phyloP scores from a whole-genome alignment of 305 asterid genomes.

The Fraxinus paxiana region DNA sequence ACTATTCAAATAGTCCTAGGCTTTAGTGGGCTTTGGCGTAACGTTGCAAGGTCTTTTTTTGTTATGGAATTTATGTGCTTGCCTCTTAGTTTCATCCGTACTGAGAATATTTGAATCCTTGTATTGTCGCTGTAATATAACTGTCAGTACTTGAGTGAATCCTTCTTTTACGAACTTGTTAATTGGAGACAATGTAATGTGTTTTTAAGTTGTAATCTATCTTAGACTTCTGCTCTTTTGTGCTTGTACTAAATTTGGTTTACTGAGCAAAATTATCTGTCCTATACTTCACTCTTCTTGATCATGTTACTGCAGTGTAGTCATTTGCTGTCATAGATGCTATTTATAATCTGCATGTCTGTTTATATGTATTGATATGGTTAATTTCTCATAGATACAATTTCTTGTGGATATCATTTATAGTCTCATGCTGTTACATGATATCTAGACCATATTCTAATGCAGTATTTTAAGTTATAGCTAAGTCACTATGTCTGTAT shows the following conservation, averaged over 20 bases:
- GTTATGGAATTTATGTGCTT: background rate
- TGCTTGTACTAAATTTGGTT: background rate
- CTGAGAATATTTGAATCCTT: background rate
- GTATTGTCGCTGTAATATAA: background rate
- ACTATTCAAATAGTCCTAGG: constrained; percentile 82
- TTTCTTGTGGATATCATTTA: background rate
- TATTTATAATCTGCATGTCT: background rate
- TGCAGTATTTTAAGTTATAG: constrained; percentile 22
- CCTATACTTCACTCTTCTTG: background rate
- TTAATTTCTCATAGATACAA: background rate
- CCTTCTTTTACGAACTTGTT: background rate
- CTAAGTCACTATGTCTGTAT: constrained; percentile 27
- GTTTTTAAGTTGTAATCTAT: background rate
- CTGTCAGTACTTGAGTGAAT: background rate
- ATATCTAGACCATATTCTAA: background rate
- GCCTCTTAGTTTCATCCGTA: background rate
- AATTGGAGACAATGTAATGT: background rate
- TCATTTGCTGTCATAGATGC: background rate
- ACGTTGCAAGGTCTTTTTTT: constrained; percentile 50
- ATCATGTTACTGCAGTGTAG: background rate
- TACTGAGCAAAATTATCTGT: background rate
- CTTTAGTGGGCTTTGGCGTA: constrained; percentile 93
- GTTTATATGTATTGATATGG: background rate
- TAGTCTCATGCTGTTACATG: background rate
- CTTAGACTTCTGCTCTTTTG: background rate